Percentiles rank a stretch among this genome's conserved stretches.
These are phyloP conservation scores for Penicillium tannophilum DNA, from an alignment of 495 filamentous ascomycete genomes.

Conservation along the genomic window DNA sequence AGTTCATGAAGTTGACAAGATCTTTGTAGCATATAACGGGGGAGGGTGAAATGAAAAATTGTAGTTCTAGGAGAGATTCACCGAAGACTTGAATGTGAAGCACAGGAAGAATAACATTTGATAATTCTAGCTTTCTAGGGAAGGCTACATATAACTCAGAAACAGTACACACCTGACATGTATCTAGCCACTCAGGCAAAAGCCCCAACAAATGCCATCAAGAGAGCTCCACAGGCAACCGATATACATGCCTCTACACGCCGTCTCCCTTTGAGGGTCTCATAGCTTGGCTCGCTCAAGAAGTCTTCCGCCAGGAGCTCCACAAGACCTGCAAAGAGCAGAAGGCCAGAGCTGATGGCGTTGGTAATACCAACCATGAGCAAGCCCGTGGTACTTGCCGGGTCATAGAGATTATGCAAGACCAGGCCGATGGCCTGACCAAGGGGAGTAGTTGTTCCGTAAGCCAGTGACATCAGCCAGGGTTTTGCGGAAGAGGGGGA, in stretches of 20 bases:
- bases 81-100: not conserved
- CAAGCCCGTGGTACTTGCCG: conserved; percentile 75
- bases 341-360: conserved; percentile 79
- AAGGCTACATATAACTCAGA: not conserved
- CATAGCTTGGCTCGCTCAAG: conserved; percentile 84
- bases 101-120: not conserved
- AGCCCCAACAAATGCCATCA: conserved; percentile 90
- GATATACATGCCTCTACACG: conserved; percentile 75
- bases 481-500: conserved; percentile 58
- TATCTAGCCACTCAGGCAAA: conserved; percentile 60
- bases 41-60: not conserved
- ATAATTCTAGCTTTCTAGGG: not conserved
- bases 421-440: conserved; percentile 87
- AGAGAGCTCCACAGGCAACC: conserved; percentile 71
- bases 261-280: conserved; percentile 64
- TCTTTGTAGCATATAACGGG: not conserved
- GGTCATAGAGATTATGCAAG: conserved; percentile 84
- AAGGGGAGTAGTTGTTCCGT: conserved; percentile 86
- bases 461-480: conserved; percentile 95
- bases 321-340: conserved; percentile 90
- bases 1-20: not conserved
- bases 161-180: not conserved
- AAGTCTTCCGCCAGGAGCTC: conserved; percentile 95
- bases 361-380: conserved; percentile 94
- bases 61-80: not conserved